These are phyloP conservation scores for Danielia reshetovae DNA, from an alignment of 805 yeast genomes.

Conservation along the genomic window DNA sequence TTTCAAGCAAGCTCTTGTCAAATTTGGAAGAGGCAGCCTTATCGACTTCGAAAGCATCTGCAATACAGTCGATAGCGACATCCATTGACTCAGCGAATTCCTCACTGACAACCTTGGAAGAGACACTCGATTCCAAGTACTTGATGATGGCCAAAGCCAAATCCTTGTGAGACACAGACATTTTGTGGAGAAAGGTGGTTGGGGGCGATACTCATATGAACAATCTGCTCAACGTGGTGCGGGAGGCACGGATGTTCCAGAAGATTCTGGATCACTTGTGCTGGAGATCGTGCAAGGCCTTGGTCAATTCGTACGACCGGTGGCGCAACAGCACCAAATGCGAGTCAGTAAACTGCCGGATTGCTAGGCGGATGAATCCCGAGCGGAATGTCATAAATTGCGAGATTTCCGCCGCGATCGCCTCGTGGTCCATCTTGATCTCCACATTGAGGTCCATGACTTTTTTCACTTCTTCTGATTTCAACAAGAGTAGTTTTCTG, in stretches of 20 bases:
- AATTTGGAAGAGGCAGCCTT: slow-evolving; percentile 40
- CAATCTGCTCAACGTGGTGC: neutral
- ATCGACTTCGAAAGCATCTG: slow-evolving; percentile 76
- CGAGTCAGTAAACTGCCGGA: slow-evolving; percentile 26
- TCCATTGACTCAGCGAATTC: slow-evolving; percentile 88
- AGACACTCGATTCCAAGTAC: slow-evolving; percentile 58
- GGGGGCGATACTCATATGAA: neutral
- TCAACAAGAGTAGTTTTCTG: slow-evolving; percentile 38
- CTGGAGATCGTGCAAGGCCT: neutral
- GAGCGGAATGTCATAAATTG: slow-evolving; percentile 52
- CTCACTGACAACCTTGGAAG: slow-evolving; percentile 60
- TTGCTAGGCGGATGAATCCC: slow-evolving; percentile 32
- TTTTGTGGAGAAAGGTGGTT: slow-evolving; percentile 13
- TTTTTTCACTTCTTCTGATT: slow-evolving; percentile 38
- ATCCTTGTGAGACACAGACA: slow-evolving; percentile 54
- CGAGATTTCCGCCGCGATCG: slow-evolving; percentile 59
- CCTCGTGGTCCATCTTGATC: slow-evolving; percentile 55
- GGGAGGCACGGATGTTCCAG: slow-evolving; percentile 18
- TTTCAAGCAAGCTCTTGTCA: slow-evolving; percentile 46
- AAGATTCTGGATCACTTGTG: slow-evolving; percentile 7
- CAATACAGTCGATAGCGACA: slow-evolving; percentile 88
- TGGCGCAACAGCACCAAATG: slow-evolving; percentile 9
- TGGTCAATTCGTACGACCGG: slow-evolving; percentile 10
- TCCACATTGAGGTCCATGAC: slow-evolving; percentile 43
- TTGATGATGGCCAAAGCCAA: slow-evolving; percentile 71